Evolutionary conservation across 495 filamentous ascomycete genomes (phyloP).

Genomic region (Podospora comata): DNA sequence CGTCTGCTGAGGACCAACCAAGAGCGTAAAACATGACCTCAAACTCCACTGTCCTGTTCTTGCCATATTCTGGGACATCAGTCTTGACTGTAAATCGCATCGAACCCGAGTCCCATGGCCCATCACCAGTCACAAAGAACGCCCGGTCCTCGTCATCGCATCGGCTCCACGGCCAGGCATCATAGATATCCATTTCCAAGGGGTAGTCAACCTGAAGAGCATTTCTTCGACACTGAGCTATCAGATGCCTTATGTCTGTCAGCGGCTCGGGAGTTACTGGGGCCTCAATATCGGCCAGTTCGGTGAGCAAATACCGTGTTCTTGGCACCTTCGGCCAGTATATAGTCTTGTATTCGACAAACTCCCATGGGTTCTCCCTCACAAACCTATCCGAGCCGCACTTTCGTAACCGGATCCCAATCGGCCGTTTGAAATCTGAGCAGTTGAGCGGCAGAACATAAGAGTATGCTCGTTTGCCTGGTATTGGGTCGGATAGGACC

Average conservation of each 20-base stretch:
- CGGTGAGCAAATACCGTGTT: neutral
- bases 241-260: neutral
- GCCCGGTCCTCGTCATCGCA: neutral
- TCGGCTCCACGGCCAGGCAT: neutral
- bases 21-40: slow-evolving; percentile 2
- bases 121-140: slow-evolving; percentile 4
- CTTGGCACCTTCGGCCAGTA: neutral
- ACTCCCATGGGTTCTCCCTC: neutral
- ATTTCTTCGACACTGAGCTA: neutral
- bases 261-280: neutral
- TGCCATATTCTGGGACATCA: neutral
- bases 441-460: slow-evolving; percentile 3
- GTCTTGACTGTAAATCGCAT: neutral
- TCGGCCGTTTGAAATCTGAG: neutral
- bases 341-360: neutral
- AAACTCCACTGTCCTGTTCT: neutral
- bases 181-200: neutral
- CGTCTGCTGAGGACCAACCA: neutral
- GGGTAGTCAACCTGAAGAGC: neutral
- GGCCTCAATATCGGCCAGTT: neutral
- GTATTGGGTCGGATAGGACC: neutral
- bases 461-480: neutral
- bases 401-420: neutral
- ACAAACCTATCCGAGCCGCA: neutral
- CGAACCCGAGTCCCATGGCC: neutral